These are phyloP conservation scores for Sugiyamaella smithiae DNA, from an alignment of 805 yeast genomes.

Conservation along the genomic window DNA sequence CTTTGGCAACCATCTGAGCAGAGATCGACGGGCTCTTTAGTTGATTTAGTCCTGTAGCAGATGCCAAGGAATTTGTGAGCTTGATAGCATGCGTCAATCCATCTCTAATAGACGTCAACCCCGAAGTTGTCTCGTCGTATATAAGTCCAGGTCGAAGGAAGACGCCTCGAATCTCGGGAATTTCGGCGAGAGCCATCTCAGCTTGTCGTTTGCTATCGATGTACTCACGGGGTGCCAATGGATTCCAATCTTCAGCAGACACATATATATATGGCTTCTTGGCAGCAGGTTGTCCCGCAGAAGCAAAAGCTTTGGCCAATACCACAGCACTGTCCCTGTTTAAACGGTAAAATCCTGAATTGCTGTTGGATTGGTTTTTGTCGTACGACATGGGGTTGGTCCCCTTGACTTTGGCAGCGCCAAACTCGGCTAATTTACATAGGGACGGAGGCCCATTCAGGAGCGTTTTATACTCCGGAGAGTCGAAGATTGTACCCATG, in stretches of 20 bases:
- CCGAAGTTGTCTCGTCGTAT: constrained; percentile 48
- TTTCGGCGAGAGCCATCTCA: constrained; percentile 51
- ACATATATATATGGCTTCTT: constrained; percentile 58
- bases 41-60: constrained; percentile 27
- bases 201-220: constrained; percentile 75
- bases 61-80: constrained; percentile 1
- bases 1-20: constrained; percentile 64
- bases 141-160: constrained; percentile 79
- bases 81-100: constrained; percentile 2
- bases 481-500: constrained; percentile 72
- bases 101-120: constrained; percentile 6
- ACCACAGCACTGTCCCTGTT: constrained; percentile 68
- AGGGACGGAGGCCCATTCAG: constrained; percentile 18
- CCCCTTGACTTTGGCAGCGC: constrained; percentile 39
- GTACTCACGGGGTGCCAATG: constrained; percentile 67
- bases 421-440: constrained; percentile 14
- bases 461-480: constrained; percentile 59
- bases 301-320: constrained; percentile 54
- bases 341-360: constrained; percentile 55
- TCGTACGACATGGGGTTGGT: constrained; percentile 54
- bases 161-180: constrained; percentile 55
- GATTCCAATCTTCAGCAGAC: constrained; percentile 74
- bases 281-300: constrained; percentile 21
- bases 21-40: constrained; percentile 25
- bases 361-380: constrained; percentile 26